Conservation (phyloP, 257 asterid genomes). For the Mentha longifolia region DNA sequence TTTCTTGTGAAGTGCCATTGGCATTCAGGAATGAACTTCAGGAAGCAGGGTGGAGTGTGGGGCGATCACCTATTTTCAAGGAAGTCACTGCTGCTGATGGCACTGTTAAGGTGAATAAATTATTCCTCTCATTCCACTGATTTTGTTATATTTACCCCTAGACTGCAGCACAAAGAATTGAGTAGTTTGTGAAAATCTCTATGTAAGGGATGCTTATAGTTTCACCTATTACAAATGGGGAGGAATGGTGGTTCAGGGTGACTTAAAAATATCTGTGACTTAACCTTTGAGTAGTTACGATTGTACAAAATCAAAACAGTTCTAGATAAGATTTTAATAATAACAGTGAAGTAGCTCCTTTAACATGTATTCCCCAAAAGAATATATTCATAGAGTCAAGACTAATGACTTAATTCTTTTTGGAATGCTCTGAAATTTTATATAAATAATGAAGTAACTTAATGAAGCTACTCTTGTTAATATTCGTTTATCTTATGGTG, state of each 20-base stretch:
- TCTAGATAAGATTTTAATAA: background rate
- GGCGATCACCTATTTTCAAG: constrained; percentile 73
- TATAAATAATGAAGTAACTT: background rate
- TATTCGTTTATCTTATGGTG: background rate
- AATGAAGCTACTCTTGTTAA: background rate
- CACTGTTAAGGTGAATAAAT: constrained; percentile 73
- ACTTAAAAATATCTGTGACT: background rate
- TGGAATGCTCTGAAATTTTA: background rate
- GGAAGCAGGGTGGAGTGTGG: constrained; percentile 89
- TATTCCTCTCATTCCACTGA: constrained; percentile 13
- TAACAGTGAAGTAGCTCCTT: background rate
- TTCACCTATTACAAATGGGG: background rate
- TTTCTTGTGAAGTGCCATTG: constrained; percentile 66
- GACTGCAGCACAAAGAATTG: background rate
- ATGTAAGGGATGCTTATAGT: constrained; percentile 4
- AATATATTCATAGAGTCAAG: background rate
- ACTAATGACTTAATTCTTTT: background rate
- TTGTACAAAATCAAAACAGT: background rate
- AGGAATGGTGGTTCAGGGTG: background rate
- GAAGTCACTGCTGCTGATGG: constrained; percentile 85
- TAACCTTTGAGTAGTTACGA: background rate
- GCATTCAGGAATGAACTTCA: constrained; percentile 75
- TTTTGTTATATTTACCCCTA: background rate
- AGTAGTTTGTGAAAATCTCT: background rate
- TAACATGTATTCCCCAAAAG: background rate